phyloP scores from a whole-genome alignment of 2,329 filamentous ascomycete genomes.

The Stagonosporopsis vannaccii region DNA sequence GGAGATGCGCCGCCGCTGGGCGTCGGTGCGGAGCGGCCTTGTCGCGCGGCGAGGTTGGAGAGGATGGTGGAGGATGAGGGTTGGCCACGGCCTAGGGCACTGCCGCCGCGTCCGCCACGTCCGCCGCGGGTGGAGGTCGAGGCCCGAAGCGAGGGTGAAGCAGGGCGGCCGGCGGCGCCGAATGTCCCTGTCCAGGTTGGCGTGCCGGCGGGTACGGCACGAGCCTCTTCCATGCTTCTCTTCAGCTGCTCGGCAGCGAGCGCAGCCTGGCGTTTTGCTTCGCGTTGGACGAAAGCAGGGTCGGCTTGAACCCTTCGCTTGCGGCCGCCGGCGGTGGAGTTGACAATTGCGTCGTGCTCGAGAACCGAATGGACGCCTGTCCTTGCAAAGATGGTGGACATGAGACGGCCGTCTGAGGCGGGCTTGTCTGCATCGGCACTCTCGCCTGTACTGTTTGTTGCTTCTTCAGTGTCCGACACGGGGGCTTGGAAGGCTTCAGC shows the following conservation, averaged over 20 bases:
- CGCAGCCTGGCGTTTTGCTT: constrained; percentile 80
- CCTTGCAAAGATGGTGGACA: constrained; percentile 87
- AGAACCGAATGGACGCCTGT: constrained; percentile 89
- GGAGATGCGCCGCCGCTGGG: constrained; percentile 9
- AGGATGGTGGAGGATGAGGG: constrained; percentile 53
- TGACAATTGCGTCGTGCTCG: constrained; percentile 89
- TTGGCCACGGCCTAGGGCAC: constrained; percentile 47
- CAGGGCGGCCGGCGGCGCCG: constrained; percentile 74
- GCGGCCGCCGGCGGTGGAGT: constrained; percentile 50
- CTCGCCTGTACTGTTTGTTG: constrained; percentile 21
- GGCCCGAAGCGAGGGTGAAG: constrained; percentile 26
- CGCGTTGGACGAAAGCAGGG: constrained; percentile 77
- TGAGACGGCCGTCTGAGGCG: constrained; percentile 68
- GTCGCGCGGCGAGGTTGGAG: constrained; percentile 53
- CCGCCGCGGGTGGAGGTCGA: constrained; percentile 52
- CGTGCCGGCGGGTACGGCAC: constrained; percentile 77
- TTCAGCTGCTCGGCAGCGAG: constrained; percentile 79
- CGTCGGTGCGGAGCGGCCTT: constrained; percentile 38
- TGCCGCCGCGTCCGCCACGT: constrained; percentile 37
- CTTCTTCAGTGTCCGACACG: constrained; percentile 33
- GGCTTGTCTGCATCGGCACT: constrained; percentile 26
- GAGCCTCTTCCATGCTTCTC: constrained; percentile 74
- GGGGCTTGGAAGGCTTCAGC: constrained; percentile 53
- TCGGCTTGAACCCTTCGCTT: constrained; percentile 76
- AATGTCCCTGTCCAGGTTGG: constrained; percentile 93